These are phyloP conservation scores for Stereum hirsutum DNA, from an alignment of 1,284 basidiomycete species.

Conservation along the genomic window DNA sequence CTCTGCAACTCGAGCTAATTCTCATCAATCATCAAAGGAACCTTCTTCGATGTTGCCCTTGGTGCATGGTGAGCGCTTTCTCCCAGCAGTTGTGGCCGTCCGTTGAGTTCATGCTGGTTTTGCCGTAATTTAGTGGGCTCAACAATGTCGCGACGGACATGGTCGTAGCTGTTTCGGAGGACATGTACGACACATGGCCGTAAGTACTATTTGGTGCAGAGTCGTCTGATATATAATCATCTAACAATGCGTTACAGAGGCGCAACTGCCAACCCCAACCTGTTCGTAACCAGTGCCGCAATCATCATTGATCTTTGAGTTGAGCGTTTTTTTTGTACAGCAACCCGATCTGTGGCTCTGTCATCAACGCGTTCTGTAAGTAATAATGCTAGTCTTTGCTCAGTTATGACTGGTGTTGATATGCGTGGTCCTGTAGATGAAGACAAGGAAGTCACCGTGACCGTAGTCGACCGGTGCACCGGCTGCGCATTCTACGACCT, in stretches of 20 bases:
- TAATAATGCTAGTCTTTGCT: background rate
- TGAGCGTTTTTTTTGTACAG: too few species aligned
- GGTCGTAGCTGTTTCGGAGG: constrained; percentile 54
- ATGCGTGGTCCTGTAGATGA: constrained; percentile 27
- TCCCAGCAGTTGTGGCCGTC: too few species aligned
- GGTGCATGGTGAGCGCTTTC: too few species aligned
- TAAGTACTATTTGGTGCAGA: constrained; percentile 23
- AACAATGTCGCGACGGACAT: constrained; percentile 41
- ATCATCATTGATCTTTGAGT: too few species aligned
- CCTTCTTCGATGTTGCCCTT: constrained; percentile 34
- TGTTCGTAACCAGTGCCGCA: too few species aligned
- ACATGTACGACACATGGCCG: constrained; percentile 55
- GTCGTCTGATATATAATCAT: background rate
- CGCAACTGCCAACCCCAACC: constrained; percentile 32
- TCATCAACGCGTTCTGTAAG: constrained; percentile 19
- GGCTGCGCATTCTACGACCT: constrained; percentile 42
- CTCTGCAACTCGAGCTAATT: too few species aligned
- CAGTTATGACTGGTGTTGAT: constrained; percentile 4
- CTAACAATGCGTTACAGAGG: constrained; percentile 25
- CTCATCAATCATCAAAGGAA: constrained; percentile 1
- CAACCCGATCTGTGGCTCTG: constrained; percentile 24
- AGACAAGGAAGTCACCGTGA: constrained; percentile 39
- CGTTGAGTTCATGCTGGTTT: too few species aligned
- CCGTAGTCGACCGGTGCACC: constrained; percentile 51
- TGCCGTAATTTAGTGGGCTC: too few species aligned